phyloP scores from a whole-genome alignment of 1,139 yeast genomes.

The Cylindricascospora bacillispora region DNA sequence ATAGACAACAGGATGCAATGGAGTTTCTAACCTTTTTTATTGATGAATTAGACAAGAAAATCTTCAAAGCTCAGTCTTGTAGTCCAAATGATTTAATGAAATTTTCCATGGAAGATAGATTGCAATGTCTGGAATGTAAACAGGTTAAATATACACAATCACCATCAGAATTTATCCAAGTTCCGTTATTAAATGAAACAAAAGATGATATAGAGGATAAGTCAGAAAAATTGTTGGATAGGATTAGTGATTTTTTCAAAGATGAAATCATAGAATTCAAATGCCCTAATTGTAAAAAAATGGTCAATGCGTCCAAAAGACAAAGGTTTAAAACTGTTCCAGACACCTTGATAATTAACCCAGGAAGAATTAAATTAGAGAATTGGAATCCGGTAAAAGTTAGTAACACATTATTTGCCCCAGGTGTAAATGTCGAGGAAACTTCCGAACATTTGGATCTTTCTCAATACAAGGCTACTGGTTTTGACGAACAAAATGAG shows the following conservation, averaged over 20 bases:
- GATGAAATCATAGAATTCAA: conserved; percentile 52
- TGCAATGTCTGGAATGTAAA: conserved; percentile 50
- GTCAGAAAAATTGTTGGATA: conserved; percentile 36
- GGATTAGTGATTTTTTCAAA: conserved; percentile 35
- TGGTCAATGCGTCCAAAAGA: conserved; percentile 30
- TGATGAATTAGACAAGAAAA: conserved; percentile 41
- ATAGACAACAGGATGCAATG: conserved; percentile 89
- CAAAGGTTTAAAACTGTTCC: conserved; percentile 59
- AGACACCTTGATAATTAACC: conserved; percentile 52
- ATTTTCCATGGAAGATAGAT: conserved; percentile 51
- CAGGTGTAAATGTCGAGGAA: conserved; percentile 29
- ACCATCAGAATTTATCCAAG: conserved; percentile 52
- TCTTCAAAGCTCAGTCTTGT: conserved; percentile 19
- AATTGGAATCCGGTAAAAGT: conserved; percentile 88
- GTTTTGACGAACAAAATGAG: conserved; percentile 31
- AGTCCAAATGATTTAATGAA: conserved; percentile 46
- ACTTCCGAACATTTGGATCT: conserved; percentile 24
- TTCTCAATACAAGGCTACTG: conserved; percentile 26
- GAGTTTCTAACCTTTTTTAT: conserved; percentile 67
- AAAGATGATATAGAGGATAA: no score
- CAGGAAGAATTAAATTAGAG: conserved; percentile 67
- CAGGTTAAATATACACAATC: conserved; percentile 48
- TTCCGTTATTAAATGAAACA: conserved; percentile 46
- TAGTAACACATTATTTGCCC: conserved; percentile 55
- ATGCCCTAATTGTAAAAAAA: conserved; percentile 47